Conservation (phyloP, 2,329 filamentous ascomycete species). For the Aspergillus arachidicola region DNA sequence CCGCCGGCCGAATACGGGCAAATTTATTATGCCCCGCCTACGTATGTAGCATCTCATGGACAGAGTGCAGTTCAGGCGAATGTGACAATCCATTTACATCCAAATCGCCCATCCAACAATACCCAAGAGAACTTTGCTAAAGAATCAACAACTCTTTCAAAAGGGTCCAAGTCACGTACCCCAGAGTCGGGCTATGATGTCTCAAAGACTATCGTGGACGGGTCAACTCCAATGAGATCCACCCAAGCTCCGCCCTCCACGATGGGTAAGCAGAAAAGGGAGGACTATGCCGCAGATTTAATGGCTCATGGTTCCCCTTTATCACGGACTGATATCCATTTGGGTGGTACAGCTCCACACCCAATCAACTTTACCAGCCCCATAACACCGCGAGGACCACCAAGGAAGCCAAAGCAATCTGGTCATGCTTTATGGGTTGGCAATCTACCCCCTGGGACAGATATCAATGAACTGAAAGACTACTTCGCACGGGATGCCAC, state of each 20-base stretch:
- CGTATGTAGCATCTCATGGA: slow-evolving; percentile 26
- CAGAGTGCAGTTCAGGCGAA: slow-evolving; percentile 9
- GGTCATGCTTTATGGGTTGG: slow-evolving; percentile 96
- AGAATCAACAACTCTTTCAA: background rate
- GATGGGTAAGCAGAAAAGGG: slow-evolving; percentile 24
- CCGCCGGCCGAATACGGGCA: slow-evolving; percentile 25
- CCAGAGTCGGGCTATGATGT: slow-evolving; percentile 32
- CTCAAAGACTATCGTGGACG: slow-evolving; percentile 41
- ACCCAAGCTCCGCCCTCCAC: slow-evolving; percentile 14
- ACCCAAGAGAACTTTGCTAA: slow-evolving; percentile 6
- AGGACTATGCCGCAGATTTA: background rate
- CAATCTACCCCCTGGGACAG: slow-evolving; percentile 82
- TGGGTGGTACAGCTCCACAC: slow-evolving; percentile 18
- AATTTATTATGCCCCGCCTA: slow-evolving; percentile 29
- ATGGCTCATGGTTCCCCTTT: background rate
- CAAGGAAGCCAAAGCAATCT: slow-evolving; percentile 67
- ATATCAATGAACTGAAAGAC: slow-evolving; percentile 81
- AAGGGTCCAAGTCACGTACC: background rate
- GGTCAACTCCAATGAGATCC: slow-evolving; percentile 35
- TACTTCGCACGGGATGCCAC: slow-evolving; percentile 81
- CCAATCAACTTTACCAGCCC: slow-evolving; percentile 7
- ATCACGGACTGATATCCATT: background rate
- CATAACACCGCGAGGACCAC: slow-evolving; percentile 60
- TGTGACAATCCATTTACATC: slow-evolving; percentile 11
- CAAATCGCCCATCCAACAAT: slow-evolving; percentile 7